Conservation (phyloP, 495 filamentous ascomycete genomes). For the Amphirosellinia nigrospora region DNA sequence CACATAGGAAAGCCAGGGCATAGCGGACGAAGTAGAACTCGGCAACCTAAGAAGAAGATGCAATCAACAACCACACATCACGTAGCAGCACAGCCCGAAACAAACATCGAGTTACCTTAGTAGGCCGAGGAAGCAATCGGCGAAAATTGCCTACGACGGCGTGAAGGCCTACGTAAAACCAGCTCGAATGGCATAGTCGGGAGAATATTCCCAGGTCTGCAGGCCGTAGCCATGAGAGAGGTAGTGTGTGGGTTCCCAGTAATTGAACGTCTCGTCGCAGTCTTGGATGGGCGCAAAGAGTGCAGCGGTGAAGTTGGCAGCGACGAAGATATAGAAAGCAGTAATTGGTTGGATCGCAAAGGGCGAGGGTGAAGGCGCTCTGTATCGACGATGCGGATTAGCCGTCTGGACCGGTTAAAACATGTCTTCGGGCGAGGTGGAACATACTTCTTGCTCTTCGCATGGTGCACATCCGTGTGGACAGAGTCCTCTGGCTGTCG, state of each 20-base stretch:
- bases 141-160: slow-evolving; percentile 70
- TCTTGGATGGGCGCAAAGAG: slow-evolving; percentile 91
- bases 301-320: slow-evolving; percentile 77
- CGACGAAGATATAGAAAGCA: slow-evolving; percentile 78
- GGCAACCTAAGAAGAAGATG: slow-evolving; percentile 56
- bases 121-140: slow-evolving; percentile 64
- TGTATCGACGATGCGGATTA: slow-evolving; percentile 37
- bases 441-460: slow-evolving; percentile 47
- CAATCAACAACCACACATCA: slow-evolving; percentile 7
- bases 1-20: slow-evolving; percentile 74
- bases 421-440: neutral
- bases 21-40: slow-evolving; percentile 90
- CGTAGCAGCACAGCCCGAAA: neutral
- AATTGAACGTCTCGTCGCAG: slow-evolving; percentile 99
- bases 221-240: slow-evolving; percentile 90
- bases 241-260: slow-evolving; percentile 98
- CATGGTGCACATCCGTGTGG: slow-evolving; percentile 53
- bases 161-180: slow-evolving; percentile 91
- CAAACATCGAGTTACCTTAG: slow-evolving; percentile 49
- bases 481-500: slow-evolving; percentile 40
- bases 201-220: slow-evolving; percentile 99
- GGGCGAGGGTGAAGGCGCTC: slow-evolving; percentile 59
- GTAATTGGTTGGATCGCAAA: slow-evolving; percentile 74
- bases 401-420: neutral
- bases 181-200: slow-evolving; percentile 92